phyloP scores from a whole-genome alignment of 345 rosid species.

The Microcos paniculata region DNA sequence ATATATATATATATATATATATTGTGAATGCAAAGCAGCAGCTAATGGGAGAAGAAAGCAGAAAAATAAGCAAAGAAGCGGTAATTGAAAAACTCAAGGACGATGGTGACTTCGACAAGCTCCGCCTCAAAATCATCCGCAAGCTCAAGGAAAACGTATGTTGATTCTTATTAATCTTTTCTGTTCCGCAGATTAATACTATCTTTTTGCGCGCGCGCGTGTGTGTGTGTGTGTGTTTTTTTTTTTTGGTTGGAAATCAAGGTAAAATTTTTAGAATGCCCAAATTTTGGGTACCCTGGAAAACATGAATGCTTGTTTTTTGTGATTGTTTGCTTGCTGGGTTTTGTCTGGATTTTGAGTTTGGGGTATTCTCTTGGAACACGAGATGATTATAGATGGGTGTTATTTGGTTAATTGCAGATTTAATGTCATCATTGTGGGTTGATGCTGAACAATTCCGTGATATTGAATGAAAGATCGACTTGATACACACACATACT shows the following conservation, averaged over 20 bases:
- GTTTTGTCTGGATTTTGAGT: background rate
- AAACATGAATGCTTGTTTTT: background rate
- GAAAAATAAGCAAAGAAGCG: conserved; percentile 54
- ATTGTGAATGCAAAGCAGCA: background rate
- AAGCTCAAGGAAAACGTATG: conserved; percentile 76
- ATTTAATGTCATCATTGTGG: background rate
- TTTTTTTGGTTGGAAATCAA: background rate
- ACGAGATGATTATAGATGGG: background rate
- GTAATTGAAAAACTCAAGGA: conserved; percentile 79
- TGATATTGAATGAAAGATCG: background rate
- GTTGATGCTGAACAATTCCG: background rate
- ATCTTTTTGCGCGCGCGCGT: too few species aligned
- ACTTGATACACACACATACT: background rate
- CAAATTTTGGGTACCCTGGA: conserved; percentile 1
- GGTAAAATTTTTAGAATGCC: conserved; percentile 4
- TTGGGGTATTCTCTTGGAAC: background rate
- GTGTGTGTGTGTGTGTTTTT: too few species aligned
- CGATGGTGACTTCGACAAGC: conserved; percentile 81
- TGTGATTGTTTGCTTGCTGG: background rate
- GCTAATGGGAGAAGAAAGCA: conserved; percentile 5
- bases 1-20: too few species aligned
- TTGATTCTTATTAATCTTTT: background rate
- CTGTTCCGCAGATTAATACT: background rate
- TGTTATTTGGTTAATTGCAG: background rate
- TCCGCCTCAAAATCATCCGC: conserved; percentile 84